phyloP scores from a whole-genome alignment of 2,329 filamentous ascomycete genomes.

The Amylocarpus encephaloides region DNA sequence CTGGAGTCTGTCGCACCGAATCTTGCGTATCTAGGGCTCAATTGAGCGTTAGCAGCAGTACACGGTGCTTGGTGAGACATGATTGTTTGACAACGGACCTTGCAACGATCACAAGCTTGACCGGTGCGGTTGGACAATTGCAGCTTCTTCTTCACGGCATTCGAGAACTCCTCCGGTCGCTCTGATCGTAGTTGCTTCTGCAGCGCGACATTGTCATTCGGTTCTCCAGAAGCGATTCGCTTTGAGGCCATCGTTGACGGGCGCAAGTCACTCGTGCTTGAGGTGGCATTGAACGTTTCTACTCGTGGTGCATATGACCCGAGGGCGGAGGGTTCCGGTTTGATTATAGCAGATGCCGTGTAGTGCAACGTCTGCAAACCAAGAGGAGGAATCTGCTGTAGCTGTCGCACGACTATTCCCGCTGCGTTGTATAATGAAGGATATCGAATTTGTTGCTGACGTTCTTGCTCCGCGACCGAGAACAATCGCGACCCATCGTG shows the following conservation, averaged over 20 bases:
- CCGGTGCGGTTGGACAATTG: constrained; percentile 58
- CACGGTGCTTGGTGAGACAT: constrained; percentile 1
- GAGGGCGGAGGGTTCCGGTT: constrained; percentile 9
- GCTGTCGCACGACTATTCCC: not conserved
- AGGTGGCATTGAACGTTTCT: constrained; percentile 10
- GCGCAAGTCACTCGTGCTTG: not conserved
- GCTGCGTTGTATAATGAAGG: not conserved
- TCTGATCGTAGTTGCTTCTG: constrained; percentile 26
- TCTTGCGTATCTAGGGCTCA: constrained; percentile 64
- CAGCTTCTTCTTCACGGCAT: constrained; percentile 46
- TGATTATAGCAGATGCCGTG: constrained; percentile 19
- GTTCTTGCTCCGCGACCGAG: not conserved
- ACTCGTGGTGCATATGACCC: not conserved
- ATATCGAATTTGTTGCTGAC: not conserved
- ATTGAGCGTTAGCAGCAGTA: constrained; percentile 10
- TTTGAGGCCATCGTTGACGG: constrained; percentile 23
- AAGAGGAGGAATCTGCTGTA: not conserved
- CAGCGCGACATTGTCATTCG: constrained; percentile 9
- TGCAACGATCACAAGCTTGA: constrained; percentile 84
- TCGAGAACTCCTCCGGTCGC: constrained; percentile 30
- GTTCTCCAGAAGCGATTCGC: constrained; percentile 19
- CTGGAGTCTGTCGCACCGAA: constrained; percentile 74
- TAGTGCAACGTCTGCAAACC: not conserved
- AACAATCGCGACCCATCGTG: too few relatives aligned
- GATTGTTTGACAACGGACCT: constrained; percentile 45